Evolutionary conservation across 2,329 filamentous ascomycete species (phyloP).

Genomic region (Tolypocladium inflatum): DNA sequence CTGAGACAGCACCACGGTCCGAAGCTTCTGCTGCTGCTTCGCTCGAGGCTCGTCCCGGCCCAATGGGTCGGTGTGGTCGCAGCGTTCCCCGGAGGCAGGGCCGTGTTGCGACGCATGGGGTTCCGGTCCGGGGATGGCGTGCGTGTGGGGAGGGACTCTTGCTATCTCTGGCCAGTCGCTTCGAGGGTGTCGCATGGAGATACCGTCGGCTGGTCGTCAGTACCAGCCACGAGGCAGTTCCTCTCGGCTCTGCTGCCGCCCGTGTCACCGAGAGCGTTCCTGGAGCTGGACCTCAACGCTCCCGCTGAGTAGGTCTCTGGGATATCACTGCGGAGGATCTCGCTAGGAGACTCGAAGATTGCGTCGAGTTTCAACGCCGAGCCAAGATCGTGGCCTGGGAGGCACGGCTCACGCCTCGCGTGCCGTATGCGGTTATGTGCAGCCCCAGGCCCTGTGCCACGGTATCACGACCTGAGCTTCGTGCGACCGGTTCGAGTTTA

Average conservation of each 20-base stretch:
- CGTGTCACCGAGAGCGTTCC: not conserved
- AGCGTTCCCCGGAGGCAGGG: not conserved
- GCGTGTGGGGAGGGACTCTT: not conserved
- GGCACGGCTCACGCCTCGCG: not conserved
- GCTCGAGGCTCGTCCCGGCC: constrained; percentile 1
- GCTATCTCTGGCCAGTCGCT: constrained; percentile 1
- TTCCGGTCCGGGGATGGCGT: not conserved
- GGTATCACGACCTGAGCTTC: not conserved
- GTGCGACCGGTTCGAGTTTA: not conserved
- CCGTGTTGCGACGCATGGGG: not conserved
- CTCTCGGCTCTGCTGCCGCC: not conserved
- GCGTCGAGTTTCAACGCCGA: not conserved
- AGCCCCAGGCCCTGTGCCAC: not conserved
- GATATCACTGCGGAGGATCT: not conserved
- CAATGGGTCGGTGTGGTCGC: constrained; percentile 1
- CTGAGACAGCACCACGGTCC: constrained; percentile 1
- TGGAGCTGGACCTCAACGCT: not conserved
- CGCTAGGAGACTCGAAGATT: not conserved
- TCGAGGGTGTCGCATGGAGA: not conserved
- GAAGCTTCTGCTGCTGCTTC: not conserved
- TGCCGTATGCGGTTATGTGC: constrained; percentile 1
- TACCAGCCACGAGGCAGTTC: not conserved
- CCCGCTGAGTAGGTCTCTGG: not conserved
- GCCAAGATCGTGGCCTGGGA: not conserved
- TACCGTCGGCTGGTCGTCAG: not conserved